Evolutionary conservation across 1,284 basidiomycete genomes (phyloP), one percentile per base, ranked within the genome.

Genomic region (Agaricales sp.): DNA sequence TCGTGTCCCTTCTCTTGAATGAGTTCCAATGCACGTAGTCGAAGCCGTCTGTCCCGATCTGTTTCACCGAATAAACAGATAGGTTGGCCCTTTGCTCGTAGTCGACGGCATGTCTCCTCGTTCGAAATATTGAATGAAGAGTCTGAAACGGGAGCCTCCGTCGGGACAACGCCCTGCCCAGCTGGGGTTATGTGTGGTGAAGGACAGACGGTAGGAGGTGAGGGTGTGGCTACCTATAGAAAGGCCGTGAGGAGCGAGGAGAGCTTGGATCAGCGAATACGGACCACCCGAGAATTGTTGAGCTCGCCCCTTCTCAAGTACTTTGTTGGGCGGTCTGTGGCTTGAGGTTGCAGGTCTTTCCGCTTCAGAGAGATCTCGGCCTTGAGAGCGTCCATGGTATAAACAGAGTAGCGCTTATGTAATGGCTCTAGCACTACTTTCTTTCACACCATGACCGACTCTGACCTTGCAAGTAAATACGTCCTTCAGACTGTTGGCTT

Each of bases 31-130:
- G 95, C 93, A 50, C 95, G 81, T 20, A 99, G 67, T 14, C 96
- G 82, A 20, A 98, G 67, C 37, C 93, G 73, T 6, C 95, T 76
- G 45, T 98, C 96, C 66, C 92, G 91, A 69, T 99, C 95, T 0
- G 85, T 81, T 64, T 99, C 96, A 39, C 85, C 96, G 61, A 99
- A 99, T 2, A 99, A 71, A 6, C 92, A 80, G 53, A 99, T 90
- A 2, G 96, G 96, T 62, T 99, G 92, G 21, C 90, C 91, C 62
- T 95, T 95, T 21, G 79, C 73, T 30, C 96, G 83, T 21, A 99
- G 76, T 12, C 96, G 80, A 4, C 88, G 82, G 48, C 94, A 73
- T 21, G 89, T 92, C 61, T 99, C 96, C 52, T 93, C 88, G 51
- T 92, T 90, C 1, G 94, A 92, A 47, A 98, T 88, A 63, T 92